Percentiles rank a stretch among this genome's conserved stretches.
Evolutionary conservation across 2,329 filamentous ascomycete species (phyloP).

Genomic region (Fusarium cicatricum): DNA sequence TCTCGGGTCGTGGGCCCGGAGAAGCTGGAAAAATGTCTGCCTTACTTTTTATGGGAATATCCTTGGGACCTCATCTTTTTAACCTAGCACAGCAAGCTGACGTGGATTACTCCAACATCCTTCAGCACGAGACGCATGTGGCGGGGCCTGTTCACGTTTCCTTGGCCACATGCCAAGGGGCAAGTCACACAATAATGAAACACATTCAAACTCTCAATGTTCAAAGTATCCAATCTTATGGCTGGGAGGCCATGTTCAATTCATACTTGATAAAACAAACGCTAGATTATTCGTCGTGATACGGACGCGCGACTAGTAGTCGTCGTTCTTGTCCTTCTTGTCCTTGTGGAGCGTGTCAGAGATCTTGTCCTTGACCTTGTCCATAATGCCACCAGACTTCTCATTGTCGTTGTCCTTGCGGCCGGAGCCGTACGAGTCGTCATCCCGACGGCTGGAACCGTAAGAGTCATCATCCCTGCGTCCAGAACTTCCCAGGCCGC

Average conservation of each 20-base stretch:
- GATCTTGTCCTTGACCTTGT: constrained; percentile 68
- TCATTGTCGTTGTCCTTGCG: constrained; percentile 27
- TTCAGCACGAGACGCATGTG: too few species aligned
- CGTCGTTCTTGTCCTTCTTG: constrained; percentile 39
- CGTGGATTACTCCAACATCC: too few species aligned
- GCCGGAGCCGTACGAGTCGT: background rate
- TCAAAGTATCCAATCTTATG: too few species aligned
- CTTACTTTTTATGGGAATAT: too few species aligned
- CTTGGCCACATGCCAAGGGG: too few species aligned
- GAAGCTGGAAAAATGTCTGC: too few species aligned
- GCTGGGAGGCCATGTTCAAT: background rate
- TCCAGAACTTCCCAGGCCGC: background rate
- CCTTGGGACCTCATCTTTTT: too few species aligned
- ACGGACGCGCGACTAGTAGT: constrained; percentile 29
- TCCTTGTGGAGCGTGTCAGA: constrained; percentile 54
- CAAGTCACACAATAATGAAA: too few species aligned
- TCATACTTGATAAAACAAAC: background rate
- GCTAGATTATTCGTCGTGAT: constrained; percentile 7
- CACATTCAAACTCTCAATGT: too few species aligned
- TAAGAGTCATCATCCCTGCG: constrained; percentile 26
- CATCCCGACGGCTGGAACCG: constrained; percentile 24
- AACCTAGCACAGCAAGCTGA: too few species aligned
- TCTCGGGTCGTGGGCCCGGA: too few species aligned
- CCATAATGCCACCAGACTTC: constrained; percentile 56
- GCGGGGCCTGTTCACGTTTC: too few species aligned